phyloP scores from a whole-genome alignment of 768 basidiomycete genomes.

The Boletus eberwhitei region DNA sequence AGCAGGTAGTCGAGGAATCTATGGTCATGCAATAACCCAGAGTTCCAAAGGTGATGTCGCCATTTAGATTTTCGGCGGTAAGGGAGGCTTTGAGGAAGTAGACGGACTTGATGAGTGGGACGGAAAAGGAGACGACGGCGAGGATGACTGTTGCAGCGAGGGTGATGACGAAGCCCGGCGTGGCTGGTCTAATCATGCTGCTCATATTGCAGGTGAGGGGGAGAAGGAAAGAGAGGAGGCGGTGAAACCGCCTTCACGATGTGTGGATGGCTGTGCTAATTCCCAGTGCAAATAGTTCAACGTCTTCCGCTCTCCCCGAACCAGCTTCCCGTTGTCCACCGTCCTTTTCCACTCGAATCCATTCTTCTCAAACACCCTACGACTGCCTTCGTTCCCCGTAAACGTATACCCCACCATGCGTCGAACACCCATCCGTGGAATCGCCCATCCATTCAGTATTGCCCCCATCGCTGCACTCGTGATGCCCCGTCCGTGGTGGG shows the following conservation, averaged over 20 bases:
- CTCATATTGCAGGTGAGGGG: constrained; percentile 41
- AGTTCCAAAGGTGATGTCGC: constrained; percentile 79
- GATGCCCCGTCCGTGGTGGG: constrained; percentile 65
- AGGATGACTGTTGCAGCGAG: constrained; percentile 76
- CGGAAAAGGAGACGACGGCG: constrained; percentile 84
- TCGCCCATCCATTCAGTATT: constrained; percentile 55
- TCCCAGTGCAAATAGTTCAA: constrained; percentile 38
- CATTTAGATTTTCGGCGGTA: constrained; percentile 42
- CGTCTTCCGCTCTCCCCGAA: constrained; percentile 37
- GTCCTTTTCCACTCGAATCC: constrained; percentile 46
- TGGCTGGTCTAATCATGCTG: constrained; percentile 72
- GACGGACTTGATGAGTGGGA: constrained; percentile 84
- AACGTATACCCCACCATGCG: constrained; percentile 44
- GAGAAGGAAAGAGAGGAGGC: background rate
- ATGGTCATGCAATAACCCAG: constrained; percentile 82
- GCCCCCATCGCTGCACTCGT: constrained; percentile 64
- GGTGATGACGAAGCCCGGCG: constrained; percentile 84
- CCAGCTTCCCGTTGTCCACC: constrained; percentile 36
- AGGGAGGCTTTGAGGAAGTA: constrained; percentile 84
- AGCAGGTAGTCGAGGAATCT: constrained; percentile 60
- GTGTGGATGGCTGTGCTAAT: constrained; percentile 15
- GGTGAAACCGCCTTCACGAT: background rate
- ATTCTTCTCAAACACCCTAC: constrained; percentile 64
- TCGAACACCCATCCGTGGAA: constrained; percentile 60
- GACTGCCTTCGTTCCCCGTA: constrained; percentile 55